Percentiles rank a stretch among this genome's conserved stretches.
phyloP scores from a whole-genome alignment of 495 filamentous ascomycete genomes.

The Pyronema domesticum region DNA sequence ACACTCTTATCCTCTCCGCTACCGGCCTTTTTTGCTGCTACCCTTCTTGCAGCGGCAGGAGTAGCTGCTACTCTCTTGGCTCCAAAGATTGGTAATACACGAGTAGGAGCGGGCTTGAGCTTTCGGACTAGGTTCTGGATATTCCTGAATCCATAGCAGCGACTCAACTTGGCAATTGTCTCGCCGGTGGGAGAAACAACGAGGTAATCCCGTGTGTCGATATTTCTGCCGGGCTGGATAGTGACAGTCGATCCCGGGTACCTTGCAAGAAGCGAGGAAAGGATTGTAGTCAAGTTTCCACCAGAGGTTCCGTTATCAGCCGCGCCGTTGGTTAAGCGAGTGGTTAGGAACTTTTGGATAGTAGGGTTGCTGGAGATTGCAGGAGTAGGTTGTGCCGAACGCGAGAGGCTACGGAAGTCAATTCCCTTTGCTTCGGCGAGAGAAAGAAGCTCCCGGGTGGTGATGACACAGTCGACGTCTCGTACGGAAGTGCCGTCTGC shows the following conservation, averaged over 20 bases:
- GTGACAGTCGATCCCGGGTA: constrained; percentile 51
- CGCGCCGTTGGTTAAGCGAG: constrained; percentile 45
- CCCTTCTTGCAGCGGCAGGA: constrained; percentile 13
- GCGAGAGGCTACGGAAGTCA: constrained; percentile 50
- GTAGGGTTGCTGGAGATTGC: constrained; percentile 22
- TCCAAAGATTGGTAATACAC: constrained; percentile 47
- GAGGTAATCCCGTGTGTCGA: constrained; percentile 71
- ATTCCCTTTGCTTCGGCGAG: constrained; percentile 62
- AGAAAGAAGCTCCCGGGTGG: constrained; percentile 76
- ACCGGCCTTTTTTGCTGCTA: constrained; percentile 24
- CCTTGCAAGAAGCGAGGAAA: constrained; percentile 48
- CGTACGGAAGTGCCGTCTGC: constrained; percentile 33
- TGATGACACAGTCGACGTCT: constrained; percentile 96
- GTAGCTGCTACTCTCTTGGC: constrained; percentile 28
- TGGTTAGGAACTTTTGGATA: constrained; percentile 17
- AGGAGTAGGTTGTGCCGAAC: constrained; percentile 29
- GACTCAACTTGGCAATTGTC: constrained; percentile 56
- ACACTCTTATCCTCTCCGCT: constrained; percentile 25
- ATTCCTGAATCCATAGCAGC: constrained; percentile 93
- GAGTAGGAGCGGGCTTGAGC: constrained; percentile 58
- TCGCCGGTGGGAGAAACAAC: constrained; percentile 32
- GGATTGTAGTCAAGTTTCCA: constrained; percentile 70
- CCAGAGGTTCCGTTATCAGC: constrained; percentile 56
- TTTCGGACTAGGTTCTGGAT: constrained; percentile 91
- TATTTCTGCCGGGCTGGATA: constrained; percentile 62